Evolutionary conservation across 1,284 basidiomycete genomes (phyloP).

Genomic region (Lignosus rhinocerotis): DNA sequence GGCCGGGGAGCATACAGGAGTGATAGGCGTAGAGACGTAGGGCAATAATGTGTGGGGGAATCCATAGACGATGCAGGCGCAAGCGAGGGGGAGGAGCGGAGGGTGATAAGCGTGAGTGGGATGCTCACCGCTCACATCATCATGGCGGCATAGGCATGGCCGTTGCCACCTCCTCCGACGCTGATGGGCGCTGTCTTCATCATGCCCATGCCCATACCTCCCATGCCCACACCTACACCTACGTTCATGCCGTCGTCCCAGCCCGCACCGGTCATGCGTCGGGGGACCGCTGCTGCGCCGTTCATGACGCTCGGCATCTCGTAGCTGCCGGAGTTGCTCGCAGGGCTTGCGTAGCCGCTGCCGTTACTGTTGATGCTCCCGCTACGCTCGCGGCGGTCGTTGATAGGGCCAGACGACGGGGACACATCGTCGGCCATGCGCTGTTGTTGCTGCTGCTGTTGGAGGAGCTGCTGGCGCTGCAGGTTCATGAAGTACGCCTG

Average conservation of each 20-base stretch:
- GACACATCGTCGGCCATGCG: slow-evolving; percentile 39
- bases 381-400: slow-evolving; percentile 35
- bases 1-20: slow-evolving; percentile 1
- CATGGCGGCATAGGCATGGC: slow-evolving; percentile 42
- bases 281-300: slow-evolving; percentile 30
- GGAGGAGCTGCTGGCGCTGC: slow-evolving; percentile 35
- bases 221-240: slow-evolving; percentile 14
- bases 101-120: not conserved
- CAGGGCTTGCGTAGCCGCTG: slow-evolving; percentile 37
- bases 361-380: slow-evolving; percentile 40
- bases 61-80: slow-evolving; percentile 5
- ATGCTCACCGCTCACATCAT: slow-evolving; percentile 33
- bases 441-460: slow-evolving; percentile 27
- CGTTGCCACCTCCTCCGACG: slow-evolving; percentile 39
- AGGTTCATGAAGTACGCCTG: slow-evolving; percentile 35
- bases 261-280: slow-evolving; percentile 28
- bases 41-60: not conserved
- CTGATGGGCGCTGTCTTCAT: slow-evolving; percentile 39
- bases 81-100: not conserved
- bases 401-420: slow-evolving; percentile 37
- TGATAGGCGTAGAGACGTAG: not conserved
- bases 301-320: slow-evolving; percentile 36
- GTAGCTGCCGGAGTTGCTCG: slow-evolving; percentile 34
- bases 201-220: slow-evolving; percentile 33
- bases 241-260: slow-evolving; percentile 34